Evolutionary conservation across 371 early-diverging fungal species (phyloP).

Genomic region (Mucor circinelloides): DNA sequence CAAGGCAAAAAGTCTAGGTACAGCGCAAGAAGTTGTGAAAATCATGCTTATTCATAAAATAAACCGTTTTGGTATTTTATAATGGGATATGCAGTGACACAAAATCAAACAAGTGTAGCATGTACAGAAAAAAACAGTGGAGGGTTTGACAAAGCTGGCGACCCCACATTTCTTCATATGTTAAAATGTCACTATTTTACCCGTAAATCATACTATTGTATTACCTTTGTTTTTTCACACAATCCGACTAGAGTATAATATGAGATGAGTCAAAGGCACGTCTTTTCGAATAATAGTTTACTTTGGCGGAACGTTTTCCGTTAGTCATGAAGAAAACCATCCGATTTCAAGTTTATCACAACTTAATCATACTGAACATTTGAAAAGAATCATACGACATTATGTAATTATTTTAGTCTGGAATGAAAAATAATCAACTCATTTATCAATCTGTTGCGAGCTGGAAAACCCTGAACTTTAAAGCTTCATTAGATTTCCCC

Average conservation of each 20-base stretch:
- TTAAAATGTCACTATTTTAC: conserved; percentile 1
- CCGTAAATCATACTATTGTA: background rate
- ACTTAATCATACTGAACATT: no score
- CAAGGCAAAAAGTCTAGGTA: background rate
- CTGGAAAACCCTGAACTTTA: background rate
- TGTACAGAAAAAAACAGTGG: background rate
- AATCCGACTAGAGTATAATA: background rate
- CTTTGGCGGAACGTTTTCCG: background rate
- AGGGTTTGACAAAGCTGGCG: background rate
- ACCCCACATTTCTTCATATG: conserved; percentile 1
- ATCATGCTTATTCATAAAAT: background rate
- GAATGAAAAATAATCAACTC: background rate
- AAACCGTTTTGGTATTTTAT: background rate
- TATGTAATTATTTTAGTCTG: background rate
- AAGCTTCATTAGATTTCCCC: background rate
- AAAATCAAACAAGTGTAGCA: conserved; percentile 1
- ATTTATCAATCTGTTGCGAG: background rate
- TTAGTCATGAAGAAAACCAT: background rate
- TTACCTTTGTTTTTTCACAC: background rate
- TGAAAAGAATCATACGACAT: background rate
- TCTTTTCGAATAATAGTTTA: background rate
- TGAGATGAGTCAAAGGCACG: background rate
- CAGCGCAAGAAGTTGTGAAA: background rate
- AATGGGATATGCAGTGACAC: background rate
- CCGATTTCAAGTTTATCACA: background rate